Evolutionary conservation across 177 flowering plant species (phyloP).

Genomic region (Vitis hybrid): DNA sequence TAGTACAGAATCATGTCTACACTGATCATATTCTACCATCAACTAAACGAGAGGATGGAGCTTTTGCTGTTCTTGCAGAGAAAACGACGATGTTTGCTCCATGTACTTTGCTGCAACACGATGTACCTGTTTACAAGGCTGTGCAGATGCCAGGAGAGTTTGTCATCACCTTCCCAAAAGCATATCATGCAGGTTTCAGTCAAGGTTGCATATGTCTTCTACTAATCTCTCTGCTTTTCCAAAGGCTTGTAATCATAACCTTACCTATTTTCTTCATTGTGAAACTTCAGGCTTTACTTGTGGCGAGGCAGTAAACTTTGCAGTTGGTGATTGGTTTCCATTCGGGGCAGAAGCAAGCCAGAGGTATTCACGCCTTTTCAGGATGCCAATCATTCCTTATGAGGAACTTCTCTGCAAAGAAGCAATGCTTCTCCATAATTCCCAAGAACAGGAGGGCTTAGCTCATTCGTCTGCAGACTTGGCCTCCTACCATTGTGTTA

Average conservation of each 20-base stretch:
- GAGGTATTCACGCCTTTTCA: slow-evolving; percentile 19
- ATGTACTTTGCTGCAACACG: slow-evolving; percentile 17
- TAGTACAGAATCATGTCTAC: slow-evolving; percentile 17
- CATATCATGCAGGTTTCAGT: slow-evolving; percentile 38
- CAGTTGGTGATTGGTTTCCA: slow-evolving; percentile 30
- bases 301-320: slow-evolving; percentile 37
- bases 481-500: slow-evolving; percentile 3
- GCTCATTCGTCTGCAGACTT: not conserved
- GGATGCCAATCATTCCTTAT: slow-evolving; percentile 20
- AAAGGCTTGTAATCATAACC: not conserved
- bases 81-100: slow-evolving; percentile 38
- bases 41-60: slow-evolving; percentile 17
- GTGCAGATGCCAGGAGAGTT: slow-evolving; percentile 34
- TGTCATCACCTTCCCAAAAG: slow-evolving; percentile 31
- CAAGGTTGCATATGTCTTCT: slow-evolving; percentile 11
- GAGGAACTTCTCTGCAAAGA: slow-evolving; percentile 36
- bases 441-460: not conserved
- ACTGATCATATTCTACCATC: slow-evolving; percentile 5
- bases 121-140: slow-evolving; percentile 24
- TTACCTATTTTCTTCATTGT: not conserved
- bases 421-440: slow-evolving; percentile 17
- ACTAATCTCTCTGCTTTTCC: not conserved
- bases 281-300: slow-evolving; percentile 25
- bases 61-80: slow-evolving; percentile 13
- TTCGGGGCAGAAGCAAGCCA: slow-evolving; percentile 22